Evolutionary conservation across 257 asterid species (phyloP), one percentile per base, ranked within the genome.

Genomic region (Anisodus tanguticus): DNA sequence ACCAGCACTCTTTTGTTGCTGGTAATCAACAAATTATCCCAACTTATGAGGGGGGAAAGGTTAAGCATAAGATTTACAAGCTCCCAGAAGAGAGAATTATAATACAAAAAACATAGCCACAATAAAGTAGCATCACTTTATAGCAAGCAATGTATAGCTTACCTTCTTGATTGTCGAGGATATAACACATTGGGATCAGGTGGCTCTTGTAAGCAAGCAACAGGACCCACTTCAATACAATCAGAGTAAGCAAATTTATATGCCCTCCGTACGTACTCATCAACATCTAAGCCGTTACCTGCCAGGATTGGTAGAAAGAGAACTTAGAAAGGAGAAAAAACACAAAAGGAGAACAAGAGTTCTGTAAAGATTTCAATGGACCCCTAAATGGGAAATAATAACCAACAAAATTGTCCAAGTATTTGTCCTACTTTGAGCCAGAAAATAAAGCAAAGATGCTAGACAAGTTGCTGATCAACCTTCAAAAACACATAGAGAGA

Each of bases 151-250:
- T 68, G 43, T 31, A 67, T 35, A 82, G 68, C 93, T 86, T 90
- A 86, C 99, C 97, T 93, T 87, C 93, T 91, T 81, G 98, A 93
- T 85, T 97, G 97, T 83, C 93, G 93, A 90, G 99, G 97, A 91
- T 97, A 97, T 84, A 97, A 91, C 88, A 93, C 98, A 83, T 93
- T 93, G 76, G 99, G 99, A 86, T 95, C 97, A 81, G 99, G 99
- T 41, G 99, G 98, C 87, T 97, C 99, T 26, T 93, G 97, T 85
- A 93, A 92, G 93, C 97, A 90, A 79, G 98, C 92, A 78, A 97
- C 95, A 5, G 98, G 99, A 81, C 99, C 99, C 87, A 92, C 98
- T 92, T 97, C 99, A 86, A 97, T 92, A 89, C 98, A 93, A 84
- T 97, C 99, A 63, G 98, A 89, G 85, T 97, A 97, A 82, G 99